phyloP scores from a whole-genome alignment of 1,139 yeast species.

The Kodamaea derodonti region DNA sequence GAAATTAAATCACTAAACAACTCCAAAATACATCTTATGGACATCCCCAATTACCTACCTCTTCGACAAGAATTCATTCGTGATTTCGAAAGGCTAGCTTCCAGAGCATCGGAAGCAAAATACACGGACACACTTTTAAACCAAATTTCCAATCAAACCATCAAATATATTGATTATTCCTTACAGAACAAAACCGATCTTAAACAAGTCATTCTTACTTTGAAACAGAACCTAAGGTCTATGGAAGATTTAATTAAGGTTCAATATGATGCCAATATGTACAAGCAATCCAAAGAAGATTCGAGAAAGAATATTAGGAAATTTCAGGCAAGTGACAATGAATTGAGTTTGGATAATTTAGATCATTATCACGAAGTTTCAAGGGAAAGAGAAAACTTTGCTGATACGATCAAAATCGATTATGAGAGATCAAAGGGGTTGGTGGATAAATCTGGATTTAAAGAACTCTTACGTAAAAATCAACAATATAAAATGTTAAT shows the following conservation, averaged over 20 bases:
- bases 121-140: background rate
- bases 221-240: conserved; percentile 3
- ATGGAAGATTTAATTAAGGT: conserved; percentile 5
- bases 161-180: conserved; percentile 9
- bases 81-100: conserved; percentile 8
- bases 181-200: conserved; percentile 6
- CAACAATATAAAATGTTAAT: conserved; percentile 22
- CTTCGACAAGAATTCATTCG: conserved; percentile 9
- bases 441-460: conserved; percentile 4
- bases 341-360: conserved; percentile 10
- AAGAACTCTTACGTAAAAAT: conserved; percentile 3
- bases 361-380: conserved; percentile 6
- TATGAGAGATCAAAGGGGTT: conserved; percentile 5
- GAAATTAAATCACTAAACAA: no score
- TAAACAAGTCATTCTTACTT: conserved; percentile 1
- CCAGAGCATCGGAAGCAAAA: background rate
- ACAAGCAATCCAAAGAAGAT: conserved; percentile 7
- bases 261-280: conserved; percentile 4
- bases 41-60: conserved; percentile 13
- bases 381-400: conserved; percentile 10
- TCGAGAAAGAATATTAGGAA: conserved; percentile 9
- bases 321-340: conserved; percentile 8
- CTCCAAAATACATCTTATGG: no score
- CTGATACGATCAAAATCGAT: conserved; percentile 9
- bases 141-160: conserved; percentile 7